Conservation (phyloP, 2,329 filamentous ascomycete genomes). For the Fusarium caatingaense region DNA sequence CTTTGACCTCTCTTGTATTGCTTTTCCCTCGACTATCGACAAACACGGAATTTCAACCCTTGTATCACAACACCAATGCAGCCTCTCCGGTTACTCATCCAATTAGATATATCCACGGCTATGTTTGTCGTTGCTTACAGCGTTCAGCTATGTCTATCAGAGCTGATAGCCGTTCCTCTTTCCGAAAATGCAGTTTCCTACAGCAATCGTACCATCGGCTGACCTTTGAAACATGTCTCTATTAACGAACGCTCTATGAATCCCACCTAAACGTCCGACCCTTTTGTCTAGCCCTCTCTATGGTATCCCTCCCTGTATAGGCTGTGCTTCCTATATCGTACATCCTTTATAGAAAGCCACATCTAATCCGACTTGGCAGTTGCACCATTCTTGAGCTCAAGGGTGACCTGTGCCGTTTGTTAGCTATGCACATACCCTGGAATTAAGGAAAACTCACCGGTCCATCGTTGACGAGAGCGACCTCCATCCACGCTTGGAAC, state of each 20-base stretch:
- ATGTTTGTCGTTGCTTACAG: conserved; percentile 2
- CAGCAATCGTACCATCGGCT: conserved; percentile 6
- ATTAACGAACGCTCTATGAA: not conserved
- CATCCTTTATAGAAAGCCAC: conserved; percentile 11
- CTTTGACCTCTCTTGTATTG: conserved; percentile 16
- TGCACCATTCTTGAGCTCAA: conserved; percentile 43
- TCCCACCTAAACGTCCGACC: not conserved
- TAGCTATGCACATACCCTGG: not conserved
- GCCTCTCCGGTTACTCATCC: not conserved
- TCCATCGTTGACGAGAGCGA: conserved; percentile 88
- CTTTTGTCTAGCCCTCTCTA: conserved; percentile 23
- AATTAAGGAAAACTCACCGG: conserved; percentile 59
- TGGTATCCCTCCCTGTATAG: conserved; percentile 9
- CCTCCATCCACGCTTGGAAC: conserved; percentile 99
- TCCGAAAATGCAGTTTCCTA: not conserved
- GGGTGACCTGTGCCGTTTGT: conserved; percentile 39
- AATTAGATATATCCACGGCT: conserved; percentile 1
- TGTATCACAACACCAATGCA: conserved; percentile 19
- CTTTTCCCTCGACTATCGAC: not conserved
- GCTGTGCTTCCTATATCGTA: not conserved
- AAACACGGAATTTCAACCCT: conserved; percentile 9
- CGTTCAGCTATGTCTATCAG: not conserved
- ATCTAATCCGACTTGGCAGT: conserved; percentile 32
- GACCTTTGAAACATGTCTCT: conserved; percentile 3
- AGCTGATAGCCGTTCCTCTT: not conserved